Evolutionary conservation across 2,329 filamentous ascomycete species (phyloP).

Genomic region (Calonectria pteridis): DNA sequence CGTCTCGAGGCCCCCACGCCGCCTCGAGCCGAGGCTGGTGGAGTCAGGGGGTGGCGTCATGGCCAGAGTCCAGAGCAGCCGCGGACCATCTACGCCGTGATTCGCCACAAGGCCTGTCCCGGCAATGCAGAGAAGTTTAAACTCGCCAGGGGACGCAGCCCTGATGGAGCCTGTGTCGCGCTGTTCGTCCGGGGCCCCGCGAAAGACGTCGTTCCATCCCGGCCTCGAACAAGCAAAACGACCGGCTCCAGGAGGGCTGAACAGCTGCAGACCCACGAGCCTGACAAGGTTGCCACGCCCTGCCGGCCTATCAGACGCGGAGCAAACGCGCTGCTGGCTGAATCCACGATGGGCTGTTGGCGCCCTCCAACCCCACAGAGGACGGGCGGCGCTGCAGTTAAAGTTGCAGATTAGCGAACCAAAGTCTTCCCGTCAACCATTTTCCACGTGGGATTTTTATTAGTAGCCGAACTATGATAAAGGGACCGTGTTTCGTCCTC

Average conservation of each 20-base stretch:
- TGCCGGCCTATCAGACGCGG: neutral
- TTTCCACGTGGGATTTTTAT: neutral
- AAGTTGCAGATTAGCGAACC: slow-evolving; percentile 3
- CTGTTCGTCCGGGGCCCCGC: neutral
- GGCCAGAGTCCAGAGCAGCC: neutral
- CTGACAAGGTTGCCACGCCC: neutral
- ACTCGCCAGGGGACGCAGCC: neutral
- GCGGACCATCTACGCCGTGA: neutral
- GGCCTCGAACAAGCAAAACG: neutral
- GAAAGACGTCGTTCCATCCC: neutral
- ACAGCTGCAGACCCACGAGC: neutral
- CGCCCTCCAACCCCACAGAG: neutral
- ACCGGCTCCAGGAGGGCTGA: neutral
- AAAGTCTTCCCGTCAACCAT: neutral
- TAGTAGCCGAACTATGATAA: neutral
- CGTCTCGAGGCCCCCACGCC: neutral
- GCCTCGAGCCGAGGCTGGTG: slow-evolving; percentile 1
- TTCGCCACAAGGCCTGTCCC: neutral
- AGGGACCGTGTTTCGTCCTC: neutral
- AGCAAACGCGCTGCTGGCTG: neutral
- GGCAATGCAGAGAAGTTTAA: neutral
- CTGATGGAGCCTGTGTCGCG: neutral
- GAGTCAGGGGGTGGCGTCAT: neutral
- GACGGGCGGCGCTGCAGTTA: neutral
- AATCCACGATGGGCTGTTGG: neutral